Evolutionary conservation across 768 basidiomycete species (phyloP), one percentile per base, ranked within the genome.

Genomic region (Amanita pseudoporphyria): DNA sequence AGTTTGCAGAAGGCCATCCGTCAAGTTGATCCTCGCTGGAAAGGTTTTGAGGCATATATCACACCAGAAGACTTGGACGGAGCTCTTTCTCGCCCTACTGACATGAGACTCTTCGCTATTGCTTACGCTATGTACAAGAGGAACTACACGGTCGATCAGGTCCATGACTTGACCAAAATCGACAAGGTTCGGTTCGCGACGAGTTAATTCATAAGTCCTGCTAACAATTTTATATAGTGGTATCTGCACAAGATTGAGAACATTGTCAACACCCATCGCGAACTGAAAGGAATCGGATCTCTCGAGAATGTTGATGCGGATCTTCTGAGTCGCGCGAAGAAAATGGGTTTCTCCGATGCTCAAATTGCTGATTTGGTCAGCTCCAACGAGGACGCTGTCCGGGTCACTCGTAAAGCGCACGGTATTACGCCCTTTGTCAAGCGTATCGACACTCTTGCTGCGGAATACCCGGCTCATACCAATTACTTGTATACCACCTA

Each of bases 401-500:
- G 96, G 51, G 79, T 81, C 0, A 75, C 84, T 63, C 83, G 96
- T 56, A 98, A 98, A 70, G 77, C 81, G 3, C 72, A 88, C 56
- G 81, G 84, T 37, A 81, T 99, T 59, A 95, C 86, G 5, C 96
- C 96, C 32, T 98, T 93, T 67, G 96, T 99, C 64, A 99, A 99
- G 70, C 89, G 94, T 56, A 98, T 99, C 67, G 96, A 99, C 67
- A 99, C 96, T 10, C 80, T 99, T 52, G 96, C 96, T 24, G 96
- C 96, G 52, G 96, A 99, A 67, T 99, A 87, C 71, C 96, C 96
- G 21, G 96, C 96, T 1, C 85, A 94, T 66, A 99, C 96, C 56
- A 98, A 98, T 73, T 98, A 98, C 69, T 85, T 99, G 51, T 99
- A 98, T 71, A 98, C 95, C 16, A 98, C 96, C 16, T 99, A 98